Evolutionary conservation across 2,329 filamentous ascomycete genomes (phyloP).

Genomic region (Clonostachys byssicola): DNA sequence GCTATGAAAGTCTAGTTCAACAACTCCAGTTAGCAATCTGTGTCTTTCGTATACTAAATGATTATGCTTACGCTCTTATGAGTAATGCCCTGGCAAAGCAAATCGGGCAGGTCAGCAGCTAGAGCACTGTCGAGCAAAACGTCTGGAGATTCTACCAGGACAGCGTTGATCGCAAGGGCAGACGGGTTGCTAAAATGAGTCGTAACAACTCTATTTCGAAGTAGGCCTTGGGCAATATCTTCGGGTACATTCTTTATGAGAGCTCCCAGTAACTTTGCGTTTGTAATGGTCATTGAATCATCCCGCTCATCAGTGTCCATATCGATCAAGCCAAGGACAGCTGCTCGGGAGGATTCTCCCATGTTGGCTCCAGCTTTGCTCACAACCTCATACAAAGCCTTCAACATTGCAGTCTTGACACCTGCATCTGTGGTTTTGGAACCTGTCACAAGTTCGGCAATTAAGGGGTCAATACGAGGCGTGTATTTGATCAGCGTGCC

Average conservation of each 20-base stretch:
- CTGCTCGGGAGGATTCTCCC: conserved; percentile 81
- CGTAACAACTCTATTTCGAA: conserved; percentile 75
- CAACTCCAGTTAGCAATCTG: conserved; percentile 1
- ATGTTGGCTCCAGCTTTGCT: conserved; percentile 93
- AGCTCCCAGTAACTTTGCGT: conserved; percentile 84
- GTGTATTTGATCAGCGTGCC: conserved; percentile 95
- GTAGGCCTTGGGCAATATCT: conserved; percentile 56
- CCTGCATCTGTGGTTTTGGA: conserved; percentile 83
- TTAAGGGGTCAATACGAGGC: conserved; percentile 89
- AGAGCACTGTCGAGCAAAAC: conserved; percentile 62
- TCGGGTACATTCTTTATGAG: conserved; percentile 80
- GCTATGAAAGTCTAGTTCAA: conserved; percentile 67
- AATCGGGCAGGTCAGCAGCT: conserved; percentile 68
- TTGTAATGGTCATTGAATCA: conserved; percentile 78
- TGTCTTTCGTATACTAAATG: background rate
- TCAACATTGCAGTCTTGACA: conserved; percentile 93
- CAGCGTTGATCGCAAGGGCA: conserved; percentile 81
- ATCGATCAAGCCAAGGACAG: conserved; percentile 88
- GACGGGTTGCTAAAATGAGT: conserved; percentile 73
- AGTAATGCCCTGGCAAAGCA: conserved; percentile 75
- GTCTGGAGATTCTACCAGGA: conserved; percentile 75
- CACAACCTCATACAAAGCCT: conserved; percentile 92
- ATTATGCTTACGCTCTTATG: conserved; percentile 64
- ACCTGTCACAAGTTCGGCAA: conserved; percentile 88
- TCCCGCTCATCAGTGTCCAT: conserved; percentile 73